Evolutionary conservation across 345 rosid species (phyloP).

Genomic region (Eucalyptus pauciflora): DNA sequence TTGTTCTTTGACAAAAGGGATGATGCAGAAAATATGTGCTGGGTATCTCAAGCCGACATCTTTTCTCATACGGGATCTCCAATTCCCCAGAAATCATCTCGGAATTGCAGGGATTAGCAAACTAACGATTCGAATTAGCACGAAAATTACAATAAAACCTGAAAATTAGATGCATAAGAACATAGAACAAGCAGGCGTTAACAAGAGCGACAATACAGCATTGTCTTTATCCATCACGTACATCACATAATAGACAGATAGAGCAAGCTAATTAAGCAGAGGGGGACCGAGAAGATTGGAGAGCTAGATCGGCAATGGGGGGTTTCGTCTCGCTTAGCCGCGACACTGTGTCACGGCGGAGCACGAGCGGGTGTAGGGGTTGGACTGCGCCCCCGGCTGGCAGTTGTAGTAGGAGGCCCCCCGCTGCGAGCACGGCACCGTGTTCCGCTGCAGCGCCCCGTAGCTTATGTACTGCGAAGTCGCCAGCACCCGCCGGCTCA

Average conservation of each 20-base stretch:
- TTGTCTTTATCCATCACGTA: background rate
- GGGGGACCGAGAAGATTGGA: too few species aligned
- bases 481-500: constrained; percentile 58
- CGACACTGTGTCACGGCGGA: constrained; percentile 64
- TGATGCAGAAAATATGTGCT: background rate
- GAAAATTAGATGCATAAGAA: background rate
- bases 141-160: background rate
- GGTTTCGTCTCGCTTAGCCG: constrained; percentile 5
- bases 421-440: constrained; percentile 69
- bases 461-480: constrained; percentile 68
- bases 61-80: background rate
- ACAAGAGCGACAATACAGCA: background rate
- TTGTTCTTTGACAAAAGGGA: background rate
- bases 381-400: constrained; percentile 41
- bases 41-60: background rate
- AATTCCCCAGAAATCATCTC: background rate
- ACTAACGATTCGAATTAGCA: background rate
- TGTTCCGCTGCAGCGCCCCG: constrained; percentile 51
- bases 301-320: background rate
- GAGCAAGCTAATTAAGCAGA: background rate
- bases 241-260: background rate
- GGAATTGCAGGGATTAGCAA: background rate
- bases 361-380: constrained; percentile 80
- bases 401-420: constrained; percentile 94
- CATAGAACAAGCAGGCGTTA: background rate